phyloP scores from a whole-genome alignment of 768 basidiomycete species.

The Tulasnella sp. region DNA sequence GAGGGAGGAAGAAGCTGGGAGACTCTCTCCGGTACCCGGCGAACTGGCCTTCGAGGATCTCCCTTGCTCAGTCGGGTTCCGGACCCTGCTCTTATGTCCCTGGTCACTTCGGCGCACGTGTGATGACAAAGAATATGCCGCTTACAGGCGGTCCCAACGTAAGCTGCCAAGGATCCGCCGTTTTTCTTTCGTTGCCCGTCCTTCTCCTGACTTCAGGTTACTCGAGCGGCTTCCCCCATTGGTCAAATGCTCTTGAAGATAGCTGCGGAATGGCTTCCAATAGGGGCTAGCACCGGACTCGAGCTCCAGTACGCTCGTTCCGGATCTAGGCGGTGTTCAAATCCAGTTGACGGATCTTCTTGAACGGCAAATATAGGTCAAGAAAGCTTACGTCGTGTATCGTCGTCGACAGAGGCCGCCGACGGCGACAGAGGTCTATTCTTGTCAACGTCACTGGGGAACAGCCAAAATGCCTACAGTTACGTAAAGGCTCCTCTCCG shows the following conservation, averaged over 20 bases:
- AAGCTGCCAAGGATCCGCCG: no score
- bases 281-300: no score
- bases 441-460: not conserved
- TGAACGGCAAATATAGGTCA: no score
- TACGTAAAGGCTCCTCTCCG: not conserved
- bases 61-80: not conserved
- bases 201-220: not conserved
- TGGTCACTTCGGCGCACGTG: not conserved
- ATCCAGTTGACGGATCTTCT: no score
- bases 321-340: no score
- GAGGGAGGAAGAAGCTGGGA: not conserved
- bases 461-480: not conserved
- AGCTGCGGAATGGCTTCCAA: no score
- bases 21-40: not conserved
- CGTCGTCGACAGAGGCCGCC: no score
- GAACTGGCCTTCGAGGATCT: not conserved
- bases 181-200: not conserved
- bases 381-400: no score
- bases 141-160: no score
- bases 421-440: not conserved
- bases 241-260: no score
- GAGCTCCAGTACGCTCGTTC: no score
- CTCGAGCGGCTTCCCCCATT: no score
- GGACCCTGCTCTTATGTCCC: not conserved
- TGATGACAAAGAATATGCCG: conserved; percentile 43